phyloP scores from a whole-genome alignment of 139 green algal species.

The Nannochloris sp. region DNA sequence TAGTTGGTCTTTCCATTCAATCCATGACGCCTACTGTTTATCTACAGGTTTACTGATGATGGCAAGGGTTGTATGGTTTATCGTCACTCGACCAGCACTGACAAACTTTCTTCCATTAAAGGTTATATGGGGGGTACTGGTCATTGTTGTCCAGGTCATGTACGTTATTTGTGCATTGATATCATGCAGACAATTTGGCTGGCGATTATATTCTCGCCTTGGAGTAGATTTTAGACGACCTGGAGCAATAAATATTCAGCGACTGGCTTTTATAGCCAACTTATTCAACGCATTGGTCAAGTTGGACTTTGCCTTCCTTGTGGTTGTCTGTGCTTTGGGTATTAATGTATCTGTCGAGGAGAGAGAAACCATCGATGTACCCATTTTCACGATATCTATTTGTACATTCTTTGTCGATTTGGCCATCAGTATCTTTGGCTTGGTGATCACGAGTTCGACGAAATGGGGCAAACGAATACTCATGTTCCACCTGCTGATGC shows the following conservation, averaged over 20 bases:
- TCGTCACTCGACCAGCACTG: neutral
- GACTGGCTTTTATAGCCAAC: neutral
- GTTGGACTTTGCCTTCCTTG: conserved; percentile 7
- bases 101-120: conserved; percentile 13
- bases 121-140: conserved; percentile 13
- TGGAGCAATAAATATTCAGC: conserved; percentile 6
- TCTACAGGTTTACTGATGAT: conserved; percentile 16
- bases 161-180: conserved; percentile 17
- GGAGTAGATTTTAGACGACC: conserved; percentile 24
- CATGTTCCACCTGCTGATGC: neutral
- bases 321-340: conserved; percentile 1
- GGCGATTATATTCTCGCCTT: conserved; percentile 24
- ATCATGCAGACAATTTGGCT: conserved; percentile 28
- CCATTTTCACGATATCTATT: neutral
- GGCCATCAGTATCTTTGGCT: conserved; percentile 1
- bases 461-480: neutral
- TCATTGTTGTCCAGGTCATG: conserved; percentile 3
- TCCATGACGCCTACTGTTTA: neutral
- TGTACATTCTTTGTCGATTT: neutral
- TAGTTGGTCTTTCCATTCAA: neutral
- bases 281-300: conserved; percentile 7
- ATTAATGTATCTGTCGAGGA: conserved; percentile 8
- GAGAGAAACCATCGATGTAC: neutral
- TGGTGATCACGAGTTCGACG: neutral
- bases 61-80: conserved; percentile 21